phyloP scores from a whole-genome alignment of 768 basidiomycete genomes.

The Gyrodon lividus region DNA sequence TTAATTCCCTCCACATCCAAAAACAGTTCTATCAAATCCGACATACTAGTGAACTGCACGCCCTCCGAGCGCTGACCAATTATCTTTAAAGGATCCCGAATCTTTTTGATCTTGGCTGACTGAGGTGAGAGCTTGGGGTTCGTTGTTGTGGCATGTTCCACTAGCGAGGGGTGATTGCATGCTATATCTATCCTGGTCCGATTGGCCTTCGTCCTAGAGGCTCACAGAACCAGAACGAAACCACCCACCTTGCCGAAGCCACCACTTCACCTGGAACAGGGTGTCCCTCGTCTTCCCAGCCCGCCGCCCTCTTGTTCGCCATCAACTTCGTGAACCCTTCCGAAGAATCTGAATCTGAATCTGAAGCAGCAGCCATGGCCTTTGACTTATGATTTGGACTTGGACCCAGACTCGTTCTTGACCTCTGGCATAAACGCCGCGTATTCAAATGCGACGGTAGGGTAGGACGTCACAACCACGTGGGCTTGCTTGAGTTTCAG shows the following conservation, averaged over 20 bases:
- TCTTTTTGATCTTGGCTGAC: slow-evolving; percentile 87
- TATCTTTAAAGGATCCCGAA: slow-evolving; percentile 66
- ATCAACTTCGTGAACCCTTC: slow-evolving; percentile 40
- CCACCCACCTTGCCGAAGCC: slow-evolving; percentile 64
- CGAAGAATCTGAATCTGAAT: slow-evolving; percentile 37
- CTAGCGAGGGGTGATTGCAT: slow-evolving; percentile 85
- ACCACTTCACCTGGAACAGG: slow-evolving; percentile 80
- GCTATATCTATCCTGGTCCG: slow-evolving; percentile 43
- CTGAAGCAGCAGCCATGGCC: slow-evolving; percentile 24
- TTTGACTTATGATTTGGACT: slow-evolving; percentile 37
- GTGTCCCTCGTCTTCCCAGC: slow-evolving; percentile 54
- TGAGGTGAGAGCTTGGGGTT: slow-evolving; percentile 50
- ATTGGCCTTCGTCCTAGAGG: background rate
- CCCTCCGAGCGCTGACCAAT: slow-evolving; percentile 57
- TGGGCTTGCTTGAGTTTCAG: slow-evolving; percentile 50
- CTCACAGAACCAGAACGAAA: background rate
- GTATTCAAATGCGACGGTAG: slow-evolving; percentile 79
- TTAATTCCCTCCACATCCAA: slow-evolving; percentile 63
- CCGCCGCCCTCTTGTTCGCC: slow-evolving; percentile 42
- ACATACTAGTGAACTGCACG: slow-evolving; percentile 80
- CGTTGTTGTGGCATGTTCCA: slow-evolving; percentile 41
- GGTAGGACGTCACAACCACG: slow-evolving; percentile 87
- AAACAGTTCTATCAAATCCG: slow-evolving; percentile 86
- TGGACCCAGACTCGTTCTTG: slow-evolving; percentile 53
- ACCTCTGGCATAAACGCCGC: slow-evolving; percentile 46